Conservation (phyloP, 768 basidiomycete species). For the Phaeolepiota aurea region DNA sequence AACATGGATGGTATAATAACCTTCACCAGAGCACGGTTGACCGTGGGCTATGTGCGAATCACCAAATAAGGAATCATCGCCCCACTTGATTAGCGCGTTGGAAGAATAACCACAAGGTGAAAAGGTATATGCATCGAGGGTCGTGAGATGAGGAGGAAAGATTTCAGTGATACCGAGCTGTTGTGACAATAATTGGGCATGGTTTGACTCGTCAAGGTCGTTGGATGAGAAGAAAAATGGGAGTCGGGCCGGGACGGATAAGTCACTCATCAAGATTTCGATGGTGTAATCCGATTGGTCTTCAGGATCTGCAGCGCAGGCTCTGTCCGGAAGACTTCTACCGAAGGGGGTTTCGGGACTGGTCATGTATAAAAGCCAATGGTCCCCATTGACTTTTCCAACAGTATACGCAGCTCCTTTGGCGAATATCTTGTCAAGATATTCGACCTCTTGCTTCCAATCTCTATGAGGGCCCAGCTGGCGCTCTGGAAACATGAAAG, state of each 20-base stretch:
- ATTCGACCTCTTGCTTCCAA: conserved; percentile 91
- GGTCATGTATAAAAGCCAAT: conserved; percentile 96
- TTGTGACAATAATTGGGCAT: conserved; percentile 55
- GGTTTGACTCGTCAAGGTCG: conserved; percentile 29
- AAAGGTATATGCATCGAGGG: conserved; percentile 89
- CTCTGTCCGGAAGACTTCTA: neutral
- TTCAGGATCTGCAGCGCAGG: conserved; percentile 10
- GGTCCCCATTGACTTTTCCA: conserved; percentile 96
- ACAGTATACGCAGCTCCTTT: conserved; percentile 92
- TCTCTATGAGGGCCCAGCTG: conserved; percentile 89
- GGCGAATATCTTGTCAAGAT: conserved; percentile 82
- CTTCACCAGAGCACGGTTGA: conserved; percentile 45
- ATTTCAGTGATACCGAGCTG: conserved; percentile 73
- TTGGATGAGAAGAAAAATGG: conserved; percentile 63
- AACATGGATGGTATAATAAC: conserved; percentile 98
- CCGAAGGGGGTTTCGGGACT: conserved; percentile 32
- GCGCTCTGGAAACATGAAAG: conserved; percentile 98
- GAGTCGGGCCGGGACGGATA: conserved; percentile 64
- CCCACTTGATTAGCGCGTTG: conserved; percentile 79
- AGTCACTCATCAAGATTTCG: conserved; percentile 95
- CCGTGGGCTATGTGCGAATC: conserved; percentile 7
- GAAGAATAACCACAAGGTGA: conserved; percentile 93
- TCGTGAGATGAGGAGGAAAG: conserved; percentile 72
- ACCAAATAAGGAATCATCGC: conserved; percentile 21
- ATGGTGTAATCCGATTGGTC: conserved; percentile 77